These are phyloP conservation scores for Phylloporus sp. DNA, from an alignment of 1,284 basidiomycete species.

Conservation along the genomic window DNA sequence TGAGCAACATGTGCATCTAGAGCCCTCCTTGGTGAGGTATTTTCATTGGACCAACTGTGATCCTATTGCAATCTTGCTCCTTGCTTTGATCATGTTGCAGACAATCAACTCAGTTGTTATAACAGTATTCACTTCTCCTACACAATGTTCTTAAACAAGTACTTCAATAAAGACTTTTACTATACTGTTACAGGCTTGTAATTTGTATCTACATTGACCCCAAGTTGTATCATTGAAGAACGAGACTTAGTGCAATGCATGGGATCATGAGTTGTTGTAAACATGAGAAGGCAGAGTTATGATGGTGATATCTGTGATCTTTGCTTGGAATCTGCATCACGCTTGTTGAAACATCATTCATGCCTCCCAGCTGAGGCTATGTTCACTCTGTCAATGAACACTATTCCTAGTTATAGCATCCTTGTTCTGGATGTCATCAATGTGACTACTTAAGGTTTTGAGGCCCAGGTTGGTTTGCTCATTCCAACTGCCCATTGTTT, in stretches of 20 bases:
- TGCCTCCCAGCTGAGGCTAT: too few species aligned
- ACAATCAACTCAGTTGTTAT: not conserved
- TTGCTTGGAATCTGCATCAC: too few species aligned
- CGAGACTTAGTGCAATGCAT: too few species aligned
- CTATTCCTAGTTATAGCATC: constrained; percentile 87
- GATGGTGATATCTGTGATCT: too few species aligned
- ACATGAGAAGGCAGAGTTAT: too few species aligned
- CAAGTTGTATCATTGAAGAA: too few species aligned
- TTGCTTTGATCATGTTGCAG: not conserved
- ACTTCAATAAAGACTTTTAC: not conserved
- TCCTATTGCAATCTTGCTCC: not conserved
- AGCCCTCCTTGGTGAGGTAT: not conserved
- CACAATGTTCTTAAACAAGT: not conserved
- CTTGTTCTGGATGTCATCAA: constrained; percentile 82
- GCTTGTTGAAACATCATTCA: constrained; percentile 36
- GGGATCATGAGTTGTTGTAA: too few species aligned
- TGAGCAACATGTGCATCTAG: not conserved
- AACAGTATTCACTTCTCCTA: not conserved
- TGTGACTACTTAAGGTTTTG: too few species aligned
- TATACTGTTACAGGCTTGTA: not conserved
- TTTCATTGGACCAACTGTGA: not conserved
- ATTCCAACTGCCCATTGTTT: too few species aligned
- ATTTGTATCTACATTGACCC: too few species aligned
- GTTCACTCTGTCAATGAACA: constrained; percentile 35
- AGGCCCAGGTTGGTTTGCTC: too few species aligned